phyloP scores from a whole-genome alignment of 371 early-diverging fungal species.

The Dinochytrium kinnereticum region DNA sequence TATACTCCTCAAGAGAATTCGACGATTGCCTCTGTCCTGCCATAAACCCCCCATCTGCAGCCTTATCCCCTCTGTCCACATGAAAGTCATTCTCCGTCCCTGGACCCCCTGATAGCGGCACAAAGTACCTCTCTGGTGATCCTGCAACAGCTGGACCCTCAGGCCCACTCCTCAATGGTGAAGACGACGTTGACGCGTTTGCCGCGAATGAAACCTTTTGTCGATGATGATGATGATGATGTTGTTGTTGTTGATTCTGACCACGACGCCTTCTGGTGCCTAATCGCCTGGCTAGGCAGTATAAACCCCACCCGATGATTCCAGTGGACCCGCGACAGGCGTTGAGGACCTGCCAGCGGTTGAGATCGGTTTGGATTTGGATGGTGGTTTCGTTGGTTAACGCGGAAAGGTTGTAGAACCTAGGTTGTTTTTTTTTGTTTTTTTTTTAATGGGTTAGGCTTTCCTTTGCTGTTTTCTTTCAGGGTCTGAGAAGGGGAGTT shows the following conservation, averaged over 20 bases:
- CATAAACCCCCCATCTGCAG: background rate
- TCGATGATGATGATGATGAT: background rate
- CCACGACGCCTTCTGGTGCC: background rate
- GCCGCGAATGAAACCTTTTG: background rate
- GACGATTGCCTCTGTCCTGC: background rate
- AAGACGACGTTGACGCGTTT: background rate
- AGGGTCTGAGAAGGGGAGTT: background rate
- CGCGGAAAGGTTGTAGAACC: constrained; percentile 22
- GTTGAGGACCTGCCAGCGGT: constrained; percentile 24
- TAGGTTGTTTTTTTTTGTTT: background rate
- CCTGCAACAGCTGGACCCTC: background rate
- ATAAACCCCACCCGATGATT: constrained; percentile 24
- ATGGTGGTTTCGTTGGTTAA: background rate
- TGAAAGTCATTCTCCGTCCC: no score
- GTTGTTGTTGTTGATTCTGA: background rate
- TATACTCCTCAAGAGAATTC: no score
- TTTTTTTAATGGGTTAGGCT: no score
- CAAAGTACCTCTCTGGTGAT: background rate
- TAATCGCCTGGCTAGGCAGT: constrained; percentile 21
- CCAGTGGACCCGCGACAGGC: constrained; percentile 25
- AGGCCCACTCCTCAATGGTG: background rate
- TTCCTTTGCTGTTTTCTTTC: no score
- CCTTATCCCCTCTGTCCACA: no score
- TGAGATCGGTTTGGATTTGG: constrained; percentile 18
- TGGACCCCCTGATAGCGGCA: background rate